A percentile compares a stretch with the other conserved stretches of the same genome.
These are phyloP conservation scores for Ceratocystis papillata DNA, from an alignment of 2,329 filamentous ascomycete genomes.

Conservation along the genomic window DNA sequence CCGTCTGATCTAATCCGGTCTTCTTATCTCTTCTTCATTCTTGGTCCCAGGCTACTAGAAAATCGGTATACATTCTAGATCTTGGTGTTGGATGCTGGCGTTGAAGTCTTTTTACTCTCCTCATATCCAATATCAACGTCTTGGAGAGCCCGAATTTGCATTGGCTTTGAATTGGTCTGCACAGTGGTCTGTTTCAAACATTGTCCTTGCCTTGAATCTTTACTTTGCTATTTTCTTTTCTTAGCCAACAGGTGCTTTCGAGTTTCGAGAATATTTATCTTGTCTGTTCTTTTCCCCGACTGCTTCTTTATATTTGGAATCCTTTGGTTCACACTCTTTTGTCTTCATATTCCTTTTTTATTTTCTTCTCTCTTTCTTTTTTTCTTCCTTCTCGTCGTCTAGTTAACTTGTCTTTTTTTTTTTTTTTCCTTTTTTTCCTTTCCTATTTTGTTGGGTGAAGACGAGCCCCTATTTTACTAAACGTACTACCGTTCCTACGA, in stretches of 20 bases:
- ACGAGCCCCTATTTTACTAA: slow-evolving; percentile 10
- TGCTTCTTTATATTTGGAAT: neutral
- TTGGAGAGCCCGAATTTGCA: neutral
- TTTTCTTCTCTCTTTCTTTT: neutral
- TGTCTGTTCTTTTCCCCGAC: slow-evolving; percentile 10
- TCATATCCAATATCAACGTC: neutral
- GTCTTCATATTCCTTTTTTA: neutral
- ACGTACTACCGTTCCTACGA: neutral
- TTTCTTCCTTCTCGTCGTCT: slow-evolving; percentile 6
- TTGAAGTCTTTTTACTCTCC: neutral
- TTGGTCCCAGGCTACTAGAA: neutral
- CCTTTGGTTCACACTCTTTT: neutral
- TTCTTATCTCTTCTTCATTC: neutral
- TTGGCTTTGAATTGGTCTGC: neutral
- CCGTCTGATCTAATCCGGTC: neutral
- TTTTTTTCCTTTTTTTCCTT: neutral
- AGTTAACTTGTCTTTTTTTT: slow-evolving; percentile 15
- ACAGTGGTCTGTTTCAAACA: neutral
- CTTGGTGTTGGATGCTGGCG: neutral
- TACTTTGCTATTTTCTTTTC: slow-evolving; percentile 12
- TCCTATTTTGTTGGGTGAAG: neutral
- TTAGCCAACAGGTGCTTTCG: slow-evolving; percentile 2
- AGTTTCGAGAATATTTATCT: slow-evolving; percentile 15
- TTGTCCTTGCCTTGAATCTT: neutral
- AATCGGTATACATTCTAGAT: neutral